Base-by-base conservation (phyloP, 768 basidiomycete genomes). In the Cubamyces lactineus region DNA sequence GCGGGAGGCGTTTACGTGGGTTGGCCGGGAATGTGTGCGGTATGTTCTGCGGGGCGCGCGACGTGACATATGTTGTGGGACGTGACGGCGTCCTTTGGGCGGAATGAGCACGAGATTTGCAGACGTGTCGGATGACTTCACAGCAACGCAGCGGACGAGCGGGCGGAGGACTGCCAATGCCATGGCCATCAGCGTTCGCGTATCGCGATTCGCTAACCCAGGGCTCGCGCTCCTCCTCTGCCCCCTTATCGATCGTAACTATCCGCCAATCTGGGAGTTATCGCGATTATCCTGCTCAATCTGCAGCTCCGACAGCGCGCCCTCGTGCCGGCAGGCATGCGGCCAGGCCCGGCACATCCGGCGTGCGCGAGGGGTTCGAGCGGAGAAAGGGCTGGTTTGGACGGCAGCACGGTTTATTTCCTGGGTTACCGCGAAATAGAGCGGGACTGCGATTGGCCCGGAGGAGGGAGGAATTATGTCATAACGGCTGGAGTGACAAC, bases 221-320 rank as follows among this genome's bases (percentile, higher is more conserved):
- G 5, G 28, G 34, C 34, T 34, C 34, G 34, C 34, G 34, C 34
- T 34, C 34, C 34, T 34, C 34, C 34, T 34, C 34, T 21, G 19
- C 30, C 17, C 30, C 24, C 55, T 63, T 63, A 63, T 63, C 62
- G 62, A 63, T 63, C 57, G 62, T 63, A 58, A 63, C 62, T 52
- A 63, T 45, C 55, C 41, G n/a, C 55, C 56, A 7, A 40, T 53
- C 46, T 38, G 21, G 57, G 56, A 48, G 51, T 53, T 63, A 53
- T 63, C 56, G 39, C 46, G 51, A 58, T 63, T 47, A 58, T 63
- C 57, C 62, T n/a, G 4, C 8, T 12, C 54, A 16, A 49, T 55
- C 46, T 62, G 26, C 26, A 19, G 17, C 53, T 55, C 60, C 60
- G 60, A 49, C 53, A 12, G 47, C n/a, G 41, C 43, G 23, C 23